Conservation (phyloP, 2,329 filamentous ascomycete genomes). For the Plectosphaerella cucumerina region DNA sequence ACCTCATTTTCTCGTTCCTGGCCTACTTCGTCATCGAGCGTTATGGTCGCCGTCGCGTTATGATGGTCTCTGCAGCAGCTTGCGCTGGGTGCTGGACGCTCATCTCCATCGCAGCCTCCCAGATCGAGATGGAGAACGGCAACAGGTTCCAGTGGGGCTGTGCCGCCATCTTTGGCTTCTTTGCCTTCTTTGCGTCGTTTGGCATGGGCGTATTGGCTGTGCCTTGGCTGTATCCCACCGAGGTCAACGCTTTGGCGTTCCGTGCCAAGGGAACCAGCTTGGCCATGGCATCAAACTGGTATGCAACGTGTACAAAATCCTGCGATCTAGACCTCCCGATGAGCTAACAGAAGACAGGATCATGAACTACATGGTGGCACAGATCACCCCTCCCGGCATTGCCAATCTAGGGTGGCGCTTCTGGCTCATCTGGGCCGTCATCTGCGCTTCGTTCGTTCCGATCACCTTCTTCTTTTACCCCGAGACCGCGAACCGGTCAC, state of each 20-base stretch:
- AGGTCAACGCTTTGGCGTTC: slow-evolving; percentile 7
- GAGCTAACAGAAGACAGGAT: slow-evolving; percentile 1
- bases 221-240: slow-evolving; percentile 1
- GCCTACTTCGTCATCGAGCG: slow-evolving; percentile 21
- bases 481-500: slow-evolving; percentile 29
- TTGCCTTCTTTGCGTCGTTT: slow-evolving; percentile 5
- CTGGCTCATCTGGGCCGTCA: slow-evolving; percentile 47
- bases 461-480: slow-evolving; percentile 45
- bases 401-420: slow-evolving; percentile 45
- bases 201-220: slow-evolving; percentile 4
- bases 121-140: slow-evolving; percentile 11
- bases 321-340: not conserved
- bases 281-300: slow-evolving; percentile 8
- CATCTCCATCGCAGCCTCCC: slow-evolving; percentile 52
- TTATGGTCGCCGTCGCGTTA: slow-evolving; percentile 25
- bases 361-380: slow-evolving; percentile 4
- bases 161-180: slow-evolving; percentile 4
- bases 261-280: slow-evolving; percentile 5
- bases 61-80: slow-evolving; percentile 16
- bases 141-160: not conserved
- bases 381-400: slow-evolving; percentile 23
- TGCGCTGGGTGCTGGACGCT: slow-evolving; percentile 58
- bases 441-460: slow-evolving; percentile 41
- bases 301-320: not conserved
- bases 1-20: slow-evolving; percentile 19